These are phyloP conservation scores for Serendipita sp. DNA, from an alignment of 768 basidiomycete species.

Conservation along the genomic window DNA sequence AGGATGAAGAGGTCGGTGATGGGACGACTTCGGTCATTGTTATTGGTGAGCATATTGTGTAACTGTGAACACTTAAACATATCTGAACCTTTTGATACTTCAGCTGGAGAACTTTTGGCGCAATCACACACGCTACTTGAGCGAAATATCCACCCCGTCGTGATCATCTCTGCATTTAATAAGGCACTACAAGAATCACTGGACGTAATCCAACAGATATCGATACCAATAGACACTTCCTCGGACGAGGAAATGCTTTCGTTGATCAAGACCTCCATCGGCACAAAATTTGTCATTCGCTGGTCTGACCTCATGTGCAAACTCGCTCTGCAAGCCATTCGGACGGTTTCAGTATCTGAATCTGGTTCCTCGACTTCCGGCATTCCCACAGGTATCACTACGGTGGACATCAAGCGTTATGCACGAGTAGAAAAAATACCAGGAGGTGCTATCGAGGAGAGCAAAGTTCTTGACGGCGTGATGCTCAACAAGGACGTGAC, in stretches of 20 bases:
- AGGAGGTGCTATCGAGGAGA: constrained; percentile 93
- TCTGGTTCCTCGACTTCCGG: constrained; percentile 32
- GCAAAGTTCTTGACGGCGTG: constrained; percentile 69
- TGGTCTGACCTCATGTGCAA: constrained; percentile 98
- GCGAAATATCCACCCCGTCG: constrained; percentile 94
- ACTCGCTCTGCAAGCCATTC: constrained; percentile 83
- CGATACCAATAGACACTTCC: constrained; percentile 71
- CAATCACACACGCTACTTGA: constrained; percentile 86
- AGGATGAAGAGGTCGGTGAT: constrained; percentile 98
- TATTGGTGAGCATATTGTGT: constrained; percentile 41
- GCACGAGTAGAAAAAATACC: constrained; percentile 95
- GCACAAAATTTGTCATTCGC: constrained; percentile 90
- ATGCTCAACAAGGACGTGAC: constrained; percentile 99
- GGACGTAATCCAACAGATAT: constrained; percentile 72
- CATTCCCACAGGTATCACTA: constrained; percentile 49
- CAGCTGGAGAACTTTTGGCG: constrained; percentile 92
- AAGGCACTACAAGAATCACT: constrained; percentile 87
- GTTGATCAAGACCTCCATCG: constrained; percentile 95
- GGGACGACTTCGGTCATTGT: constrained; percentile 98
- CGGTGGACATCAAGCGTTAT: constrained; percentile 96
- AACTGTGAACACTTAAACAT: not conserved
- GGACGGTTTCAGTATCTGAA: constrained; percentile 37
- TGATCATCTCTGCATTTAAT: constrained; percentile 97
- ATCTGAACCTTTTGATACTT: not conserved
- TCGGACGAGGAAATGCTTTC: constrained; percentile 86